Evolutionary conservation across 441 rosid species (phyloP).

Genomic region (Mallotus japonicus): DNA sequence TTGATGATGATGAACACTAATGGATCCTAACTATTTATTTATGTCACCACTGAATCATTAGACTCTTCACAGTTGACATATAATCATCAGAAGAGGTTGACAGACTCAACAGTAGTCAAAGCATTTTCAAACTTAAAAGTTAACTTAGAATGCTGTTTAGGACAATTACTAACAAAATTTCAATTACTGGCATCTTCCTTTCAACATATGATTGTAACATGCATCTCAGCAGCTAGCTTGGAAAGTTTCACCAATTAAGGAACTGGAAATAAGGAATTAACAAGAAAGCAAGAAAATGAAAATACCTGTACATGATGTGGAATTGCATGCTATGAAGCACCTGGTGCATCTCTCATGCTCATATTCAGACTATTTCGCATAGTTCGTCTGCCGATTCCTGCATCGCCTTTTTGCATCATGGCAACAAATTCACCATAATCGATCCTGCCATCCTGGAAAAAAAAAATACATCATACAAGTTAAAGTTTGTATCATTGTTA

Average conservation of each 20-base stretch:
- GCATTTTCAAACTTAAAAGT: background rate
- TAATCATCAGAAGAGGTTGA: background rate
- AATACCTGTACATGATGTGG: constrained; percentile 37
- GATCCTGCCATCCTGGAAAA: constrained; percentile 84
- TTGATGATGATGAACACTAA: no score
- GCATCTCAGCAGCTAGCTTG: background rate
- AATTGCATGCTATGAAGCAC: constrained; percentile 31
- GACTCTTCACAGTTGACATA: background rate
- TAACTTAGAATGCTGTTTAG: background rate
- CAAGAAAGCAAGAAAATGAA: background rate
- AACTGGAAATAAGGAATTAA: background rate
- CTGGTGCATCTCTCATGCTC: constrained; percentile 82
- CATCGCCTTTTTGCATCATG: constrained; percentile 97
- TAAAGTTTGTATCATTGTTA: background rate
- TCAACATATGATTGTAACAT: background rate
- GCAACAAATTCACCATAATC: constrained; percentile 96
- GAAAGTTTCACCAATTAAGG: background rate
- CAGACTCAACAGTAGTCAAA: background rate
- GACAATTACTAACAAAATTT: background rate
- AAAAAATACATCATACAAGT: constrained; percentile 1
- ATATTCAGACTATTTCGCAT: constrained; percentile 86
- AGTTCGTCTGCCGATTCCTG: constrained; percentile 90
- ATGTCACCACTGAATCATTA: background rate
- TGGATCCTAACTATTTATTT: no score
- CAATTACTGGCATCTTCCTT: background rate